Percentiles rank a stretch among this genome's conserved stretches.
Evolutionary conservation across 192 early-diverging fungal species (phyloP).

Genomic region (Coemansia sp.): DNA sequence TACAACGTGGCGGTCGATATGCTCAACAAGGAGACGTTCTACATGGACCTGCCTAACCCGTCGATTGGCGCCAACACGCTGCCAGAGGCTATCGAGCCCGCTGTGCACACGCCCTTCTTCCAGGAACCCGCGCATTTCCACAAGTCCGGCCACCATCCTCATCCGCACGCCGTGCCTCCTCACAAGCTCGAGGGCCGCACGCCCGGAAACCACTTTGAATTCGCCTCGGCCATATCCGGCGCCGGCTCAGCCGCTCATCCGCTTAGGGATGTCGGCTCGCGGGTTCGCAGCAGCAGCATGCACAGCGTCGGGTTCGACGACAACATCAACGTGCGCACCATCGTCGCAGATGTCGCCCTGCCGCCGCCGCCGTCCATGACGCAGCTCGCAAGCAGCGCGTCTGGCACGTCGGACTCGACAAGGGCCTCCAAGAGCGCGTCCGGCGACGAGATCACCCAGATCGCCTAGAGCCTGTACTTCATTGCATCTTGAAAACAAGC

Average conservation of each 20-base stretch:
- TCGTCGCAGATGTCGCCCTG: neutral
- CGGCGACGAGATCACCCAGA: conserved; percentile 7
- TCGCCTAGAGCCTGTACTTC: neutral
- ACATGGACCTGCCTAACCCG: conserved; percentile 53
- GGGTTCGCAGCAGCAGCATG: conserved; percentile 3
- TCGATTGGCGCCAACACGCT: conserved; percentile 18
- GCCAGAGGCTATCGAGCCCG: conserved; percentile 8
- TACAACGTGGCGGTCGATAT: conserved; percentile 56
- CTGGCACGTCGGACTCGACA: neutral
- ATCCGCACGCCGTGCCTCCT: neutral
- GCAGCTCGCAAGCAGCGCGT: neutral
- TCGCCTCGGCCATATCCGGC: conserved; percentile 18
- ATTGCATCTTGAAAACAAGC: conserved; percentile 3
- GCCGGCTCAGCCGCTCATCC: neutral
- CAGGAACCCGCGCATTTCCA: neutral
- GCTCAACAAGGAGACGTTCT: conserved; percentile 55
- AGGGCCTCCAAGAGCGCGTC: conserved; percentile 4
- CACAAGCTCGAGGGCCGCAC: conserved; percentile 18
- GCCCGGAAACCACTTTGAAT: conserved; percentile 29
- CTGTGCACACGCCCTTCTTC: conserved; percentile 20
- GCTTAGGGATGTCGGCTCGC: neutral
- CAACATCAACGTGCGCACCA: conserved; percentile 4
- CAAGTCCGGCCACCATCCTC: neutral
- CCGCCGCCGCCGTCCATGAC: neutral
- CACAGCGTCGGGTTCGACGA: conserved; percentile 9